Evolutionary conservation across 2,329 filamentous ascomycete species (phyloP).

Genomic region (Phaeosphaeriaceae sp.): DNA sequence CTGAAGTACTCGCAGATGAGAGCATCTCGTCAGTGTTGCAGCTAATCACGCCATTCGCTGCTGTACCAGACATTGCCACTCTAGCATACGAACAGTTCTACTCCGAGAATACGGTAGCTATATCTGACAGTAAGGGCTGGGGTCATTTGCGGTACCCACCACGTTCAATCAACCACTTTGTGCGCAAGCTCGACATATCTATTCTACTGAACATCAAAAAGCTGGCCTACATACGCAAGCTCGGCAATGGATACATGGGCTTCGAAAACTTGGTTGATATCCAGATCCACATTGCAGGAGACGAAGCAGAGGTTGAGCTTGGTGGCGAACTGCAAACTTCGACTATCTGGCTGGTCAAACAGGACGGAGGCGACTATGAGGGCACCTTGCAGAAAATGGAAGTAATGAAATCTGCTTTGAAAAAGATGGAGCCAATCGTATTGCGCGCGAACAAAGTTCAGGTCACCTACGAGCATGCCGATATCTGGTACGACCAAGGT

Average conservation of each 20-base stretch:
- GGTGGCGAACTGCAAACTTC: background rate
- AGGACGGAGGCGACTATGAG: background rate
- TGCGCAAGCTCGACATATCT: background rate
- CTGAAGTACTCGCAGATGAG: background rate
- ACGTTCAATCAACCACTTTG: background rate
- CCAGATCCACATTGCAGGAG: background rate
- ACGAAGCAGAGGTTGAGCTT: background rate
- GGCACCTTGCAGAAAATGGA: background rate
- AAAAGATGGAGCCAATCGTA: background rate
- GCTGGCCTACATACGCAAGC: background rate
- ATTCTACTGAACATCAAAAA: background rate
- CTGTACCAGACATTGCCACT: background rate
- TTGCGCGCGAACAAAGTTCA: background rate
- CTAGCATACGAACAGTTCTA: background rate
- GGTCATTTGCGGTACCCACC: background rate
- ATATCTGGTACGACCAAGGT: background rate
- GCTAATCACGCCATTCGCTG: background rate
- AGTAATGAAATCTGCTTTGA: background rate
- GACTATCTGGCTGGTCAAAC: background rate
- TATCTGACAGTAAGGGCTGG: background rate
- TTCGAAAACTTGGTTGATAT: background rate
- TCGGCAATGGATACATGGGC: background rate
- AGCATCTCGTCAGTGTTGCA: background rate
- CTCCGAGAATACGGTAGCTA: background rate
- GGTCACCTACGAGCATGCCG: background rate